A percentile compares a stretch with the other conserved stretches of the same genome.
phyloP scores from a whole-genome alignment of 345 rosid genomes.

The Mangifera indica region DNA sequence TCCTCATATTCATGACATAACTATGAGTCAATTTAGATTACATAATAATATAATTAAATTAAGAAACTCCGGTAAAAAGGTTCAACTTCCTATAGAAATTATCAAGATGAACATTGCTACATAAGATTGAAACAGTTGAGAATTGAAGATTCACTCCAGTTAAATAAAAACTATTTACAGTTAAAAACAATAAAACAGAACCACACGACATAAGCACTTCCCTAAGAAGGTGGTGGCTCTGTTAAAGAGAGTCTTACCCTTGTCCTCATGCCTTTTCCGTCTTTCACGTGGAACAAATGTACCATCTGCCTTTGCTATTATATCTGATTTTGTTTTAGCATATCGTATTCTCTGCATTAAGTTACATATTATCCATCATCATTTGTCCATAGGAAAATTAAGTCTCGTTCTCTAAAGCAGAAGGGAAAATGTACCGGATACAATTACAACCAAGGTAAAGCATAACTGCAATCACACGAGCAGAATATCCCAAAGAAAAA shows the following conservation, averaged over 20 bases:
- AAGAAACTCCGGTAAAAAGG: not conserved
- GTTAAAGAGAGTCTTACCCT: constrained; percentile 43
- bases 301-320: constrained; percentile 94
- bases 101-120: not conserved
- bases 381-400: not conserved
- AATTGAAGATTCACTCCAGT: not conserved
- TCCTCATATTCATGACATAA: not conserved
- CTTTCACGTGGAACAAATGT: constrained; percentile 96
- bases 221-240: not conserved
- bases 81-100: not conserved
- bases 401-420: constrained; percentile 1
- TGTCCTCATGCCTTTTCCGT: constrained; percentile 89
- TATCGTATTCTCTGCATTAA: constrained; percentile 75
- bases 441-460: not conserved
- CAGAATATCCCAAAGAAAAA: not conserved
- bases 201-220: not conserved
- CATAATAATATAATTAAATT: not conserved
- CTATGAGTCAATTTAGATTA: not conserved
- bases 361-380: constrained; percentile 6
- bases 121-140: not conserved
- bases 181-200: not conserved
- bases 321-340: constrained; percentile 92
- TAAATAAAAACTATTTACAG: too few species aligned
- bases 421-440: not conserved
- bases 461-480: not conserved